Base-by-base conservation (phyloP, 306 rosid genomes). In the Fragaria iinumae region DNA sequence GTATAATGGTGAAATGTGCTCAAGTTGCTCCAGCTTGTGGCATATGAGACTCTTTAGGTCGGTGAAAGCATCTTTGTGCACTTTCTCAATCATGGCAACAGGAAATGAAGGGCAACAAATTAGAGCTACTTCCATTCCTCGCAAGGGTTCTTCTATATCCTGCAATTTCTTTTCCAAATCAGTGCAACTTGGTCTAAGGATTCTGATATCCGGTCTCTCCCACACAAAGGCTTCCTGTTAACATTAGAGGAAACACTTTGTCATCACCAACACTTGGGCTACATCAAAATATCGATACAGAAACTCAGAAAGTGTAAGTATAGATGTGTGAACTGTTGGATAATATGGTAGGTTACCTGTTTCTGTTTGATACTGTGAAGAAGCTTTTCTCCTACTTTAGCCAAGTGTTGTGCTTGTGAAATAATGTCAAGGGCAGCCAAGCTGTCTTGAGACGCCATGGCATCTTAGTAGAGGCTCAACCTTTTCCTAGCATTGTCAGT, bases 71-170 rank as follows among this genome's bases (percentile, higher is more conserved):
- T 79, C 73, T 48, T 66, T 83, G 67, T 86, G 83, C 68, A 85
- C 86, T 23, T 84, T 91, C 50, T 87, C 85, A 23, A 83, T 77
- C 80, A 80, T 73, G 74, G 81, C 77, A 49, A 79, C 76, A 12
- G 86, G 84, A 69, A 79, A 77, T 13, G 87, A 76, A 79, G 85
- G 45, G 68, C 69, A 82, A 45, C 73, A 81, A 25, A 88, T 84
- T 60, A 89, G 64, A 72, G 96, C 94, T 44, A 86, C 79, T 69
- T 80, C 90, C 91, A 91, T 91, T 67, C 94, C 96, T 74, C 85
- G 83, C 12, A 93, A 49, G 23, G 89, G 81, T 38, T 83, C 38
- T 79, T 87, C 96, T 63, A 80, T 68, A 63, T 75, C 80, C 75
- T 77, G 90, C 73, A 87, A 53, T 44, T 77, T 89, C 27, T 84